phyloP scores from a whole-genome alignment of 2,329 filamentous ascomycete genomes.

The Arthrinium puccinioides region DNA sequence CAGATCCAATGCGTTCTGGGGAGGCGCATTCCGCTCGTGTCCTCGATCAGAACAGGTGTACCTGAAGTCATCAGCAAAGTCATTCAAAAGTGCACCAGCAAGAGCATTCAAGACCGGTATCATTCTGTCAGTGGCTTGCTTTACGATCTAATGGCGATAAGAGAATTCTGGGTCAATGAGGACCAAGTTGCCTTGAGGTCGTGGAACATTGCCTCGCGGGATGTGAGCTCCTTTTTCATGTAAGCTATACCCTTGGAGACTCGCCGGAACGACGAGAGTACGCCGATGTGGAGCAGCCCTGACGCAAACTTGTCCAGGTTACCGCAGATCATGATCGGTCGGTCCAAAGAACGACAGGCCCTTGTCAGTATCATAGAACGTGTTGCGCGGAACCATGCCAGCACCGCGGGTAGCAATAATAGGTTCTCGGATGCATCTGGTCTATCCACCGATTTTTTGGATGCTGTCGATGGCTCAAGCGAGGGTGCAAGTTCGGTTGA shows the following conservation, averaged over 20 bases:
- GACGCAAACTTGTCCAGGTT: no score
- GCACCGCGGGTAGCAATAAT: conserved; percentile 31
- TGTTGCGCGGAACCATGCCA: conserved; percentile 59
- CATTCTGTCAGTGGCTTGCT: conserved; percentile 83
- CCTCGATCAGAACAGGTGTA: conserved; percentile 71
- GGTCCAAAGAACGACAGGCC: conserved; percentile 61
- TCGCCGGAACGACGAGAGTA: no score
- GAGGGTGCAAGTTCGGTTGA: conserved; percentile 53
- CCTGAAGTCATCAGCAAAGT: conserved; percentile 76
- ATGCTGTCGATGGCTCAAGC: conserved; percentile 47
- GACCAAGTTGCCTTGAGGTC: conserved; percentile 63
- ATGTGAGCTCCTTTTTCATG: conserved; percentile 89
- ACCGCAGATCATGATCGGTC: conserved; percentile 73
- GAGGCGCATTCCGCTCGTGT: conserved; percentile 69
- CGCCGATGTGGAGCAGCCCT: neutral
- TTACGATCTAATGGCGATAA: conserved; percentile 68
- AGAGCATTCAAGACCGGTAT: conserved; percentile 80
- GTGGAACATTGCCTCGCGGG: conserved; percentile 73
- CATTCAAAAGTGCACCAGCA: conserved; percentile 88
- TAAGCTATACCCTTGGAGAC: no score
- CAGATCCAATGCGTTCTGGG: conserved; percentile 85
- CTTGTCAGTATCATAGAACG: conserved; percentile 71
- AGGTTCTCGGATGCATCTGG: conserved; percentile 47
- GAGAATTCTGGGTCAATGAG: conserved; percentile 67
- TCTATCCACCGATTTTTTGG: conserved; percentile 41